Percentiles rank a stretch among this genome's conserved stretches.
phyloP scores from a whole-genome alignment of 2,329 filamentous ascomycete species.

The Trichophyton mentagrophytes region DNA sequence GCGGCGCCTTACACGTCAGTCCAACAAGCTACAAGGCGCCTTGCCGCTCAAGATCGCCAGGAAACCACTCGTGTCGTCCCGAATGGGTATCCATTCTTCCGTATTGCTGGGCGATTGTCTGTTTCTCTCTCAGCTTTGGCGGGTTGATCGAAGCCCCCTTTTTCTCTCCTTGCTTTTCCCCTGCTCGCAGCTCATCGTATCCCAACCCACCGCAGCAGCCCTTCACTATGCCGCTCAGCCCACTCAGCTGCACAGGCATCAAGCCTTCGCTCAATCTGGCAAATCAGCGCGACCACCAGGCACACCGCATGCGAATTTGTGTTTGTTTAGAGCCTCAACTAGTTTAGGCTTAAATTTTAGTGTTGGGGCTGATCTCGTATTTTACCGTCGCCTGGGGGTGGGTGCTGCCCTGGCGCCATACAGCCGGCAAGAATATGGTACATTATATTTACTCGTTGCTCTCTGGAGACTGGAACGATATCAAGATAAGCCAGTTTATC shows the following conservation, averaged over 20 bases:
- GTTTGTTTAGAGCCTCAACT: neutral
- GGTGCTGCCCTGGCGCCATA: neutral
- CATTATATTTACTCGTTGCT: too few species aligned
- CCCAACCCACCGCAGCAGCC: neutral
- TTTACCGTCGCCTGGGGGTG: neutral
- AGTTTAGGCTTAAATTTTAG: neutral
- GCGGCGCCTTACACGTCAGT: neutral
- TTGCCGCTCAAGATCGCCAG: neutral
- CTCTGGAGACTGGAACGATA: too few species aligned
- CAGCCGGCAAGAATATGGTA: neutral
- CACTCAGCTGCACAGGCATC: neutral
- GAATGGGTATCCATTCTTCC: neutral
- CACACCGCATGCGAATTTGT: neutral
- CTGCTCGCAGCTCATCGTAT: neutral
- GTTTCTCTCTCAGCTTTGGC: neutral
- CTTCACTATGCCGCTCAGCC: neutral
- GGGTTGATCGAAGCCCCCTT: neutral
- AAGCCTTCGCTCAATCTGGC: neutral
- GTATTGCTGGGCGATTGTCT: neutral
- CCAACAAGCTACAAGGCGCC: neutral
- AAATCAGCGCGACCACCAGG: neutral
- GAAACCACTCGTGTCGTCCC: neutral
- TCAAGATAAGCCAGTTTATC: neutral
- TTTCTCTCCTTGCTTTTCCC: neutral
- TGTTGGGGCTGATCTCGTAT: neutral